Conservation (phyloP, 2,329 filamentous ascomycete genomes). For the Penicillium sp. region DNA sequence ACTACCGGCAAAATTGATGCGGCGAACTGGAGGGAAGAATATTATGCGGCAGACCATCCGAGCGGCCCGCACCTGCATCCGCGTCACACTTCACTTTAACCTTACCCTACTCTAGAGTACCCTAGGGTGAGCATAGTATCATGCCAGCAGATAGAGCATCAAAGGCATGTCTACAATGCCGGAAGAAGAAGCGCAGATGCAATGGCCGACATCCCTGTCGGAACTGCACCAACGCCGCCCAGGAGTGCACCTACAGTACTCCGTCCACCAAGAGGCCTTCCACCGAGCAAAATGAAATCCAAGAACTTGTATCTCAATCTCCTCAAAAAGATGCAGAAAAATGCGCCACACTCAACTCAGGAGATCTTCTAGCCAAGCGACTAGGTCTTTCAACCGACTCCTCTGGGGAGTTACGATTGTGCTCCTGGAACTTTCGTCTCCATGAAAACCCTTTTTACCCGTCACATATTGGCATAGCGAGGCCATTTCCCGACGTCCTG, state of each 20-base stretch:
- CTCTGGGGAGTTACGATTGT: background rate
- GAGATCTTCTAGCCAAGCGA: conserved; percentile 1
- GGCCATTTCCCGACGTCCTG: background rate
- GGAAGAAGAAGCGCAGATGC: conserved; percentile 2
- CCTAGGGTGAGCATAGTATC: background rate
- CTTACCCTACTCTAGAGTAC: too few species aligned
- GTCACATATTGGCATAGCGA: background rate
- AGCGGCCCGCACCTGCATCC: background rate
- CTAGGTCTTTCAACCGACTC: background rate
- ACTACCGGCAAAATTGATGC: too few species aligned
- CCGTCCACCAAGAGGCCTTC: background rate
- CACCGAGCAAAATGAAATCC: background rate
- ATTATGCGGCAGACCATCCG: too few species aligned
- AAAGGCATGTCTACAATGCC: background rate
- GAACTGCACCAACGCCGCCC: background rate
- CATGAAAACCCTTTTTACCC: background rate
- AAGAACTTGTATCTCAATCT: background rate
- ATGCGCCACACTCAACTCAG: background rate
- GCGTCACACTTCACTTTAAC: background rate
- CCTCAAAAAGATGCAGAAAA: background rate
- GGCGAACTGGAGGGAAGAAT: too few species aligned
- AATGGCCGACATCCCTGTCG: background rate
- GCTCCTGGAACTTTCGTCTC: conserved; percentile 3
- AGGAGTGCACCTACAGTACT: background rate
- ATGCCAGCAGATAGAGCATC: conserved; percentile 2